Base-by-base conservation (phyloP, 2,329 filamentous ascomycete species). In the Rhinocladiella similis region DNA sequence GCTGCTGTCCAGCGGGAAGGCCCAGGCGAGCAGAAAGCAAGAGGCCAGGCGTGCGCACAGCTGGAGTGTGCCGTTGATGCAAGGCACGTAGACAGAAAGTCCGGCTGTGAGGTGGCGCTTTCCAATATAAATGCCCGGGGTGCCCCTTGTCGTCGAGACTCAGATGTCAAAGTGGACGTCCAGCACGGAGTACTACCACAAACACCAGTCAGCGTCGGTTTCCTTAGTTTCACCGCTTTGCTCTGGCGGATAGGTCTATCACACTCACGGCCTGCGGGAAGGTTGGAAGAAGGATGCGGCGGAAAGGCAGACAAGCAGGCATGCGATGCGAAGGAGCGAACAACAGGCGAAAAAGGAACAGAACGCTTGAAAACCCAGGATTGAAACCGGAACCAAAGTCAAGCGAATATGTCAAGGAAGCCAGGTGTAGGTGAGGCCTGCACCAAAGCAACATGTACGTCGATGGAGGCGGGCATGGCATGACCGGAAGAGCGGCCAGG, bases 291-390 rank as follows among this genome's bases (percentile, higher is more conserved):
- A 27, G 10, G 19, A 46, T 46, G 43, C 43, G 25, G 20, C 43
- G 19, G 16, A 46, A n/a, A 46, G 29, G 20, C 43, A 48, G 39
- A 55, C 54, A 50, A 54, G 20, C 42, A 57, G 20, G 59, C 48
- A 59, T 45, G 53, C 56, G 50, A 55, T 27, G 47, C 51, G 42
- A 52, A 59, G 56, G 19, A 52, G 53, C 50, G 54, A 51, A 47
- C 25, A 52, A 42, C 29, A 22, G 45, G 43, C 38, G 39, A 50
- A 38, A 39, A 41, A 41, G 19, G 27, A 35, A 39, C 45, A 16
- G 36, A 39, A 39, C 36, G 36, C 41, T 39, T 22, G 54, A 35
- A 27, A n/a, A 22, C 49, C 43, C 45, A 48, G 54, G 43, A 29
- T 39, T 14, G 42, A 51, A 47, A 43, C 18, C 54, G 27, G 49